A percentile compares a stretch with the other conserved stretches of the same genome.
Evolutionary conservation across 441 rosid genomes (phyloP).

Genomic region (Adansonia madagascariensis): DNA sequence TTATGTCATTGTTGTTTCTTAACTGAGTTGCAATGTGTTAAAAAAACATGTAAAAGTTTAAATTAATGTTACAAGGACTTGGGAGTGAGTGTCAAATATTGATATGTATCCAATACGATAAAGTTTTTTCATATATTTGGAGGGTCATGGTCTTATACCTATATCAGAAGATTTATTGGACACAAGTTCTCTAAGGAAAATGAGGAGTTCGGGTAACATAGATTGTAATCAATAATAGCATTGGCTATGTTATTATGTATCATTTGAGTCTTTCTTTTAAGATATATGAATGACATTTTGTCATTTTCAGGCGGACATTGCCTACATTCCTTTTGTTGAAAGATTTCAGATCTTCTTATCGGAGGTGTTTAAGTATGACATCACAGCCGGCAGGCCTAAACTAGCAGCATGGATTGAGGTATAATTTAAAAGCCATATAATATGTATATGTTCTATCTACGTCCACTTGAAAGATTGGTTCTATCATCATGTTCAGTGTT

Average conservation of each 20-base stretch:
- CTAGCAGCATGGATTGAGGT: slow-evolving; percentile 84
- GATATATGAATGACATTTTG: neutral
- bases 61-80: neutral
- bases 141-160: neutral
- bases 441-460: neutral
- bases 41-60: neutral
- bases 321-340: slow-evolving; percentile 71
- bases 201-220: neutral
- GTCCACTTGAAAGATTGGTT: neutral
- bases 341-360: slow-evolving; percentile 56
- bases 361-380: slow-evolving; percentile 55
- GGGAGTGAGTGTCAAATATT: neutral
- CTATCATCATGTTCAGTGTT: neutral
- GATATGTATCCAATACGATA: neutral
- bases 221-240: neutral
- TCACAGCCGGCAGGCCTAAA: slow-evolving; percentile 75
- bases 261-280: neutral
- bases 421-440: slow-evolving; percentile 1
- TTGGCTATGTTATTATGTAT: neutral
- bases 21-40: neutral
- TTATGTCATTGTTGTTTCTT: neutral
- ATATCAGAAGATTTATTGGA: neutral
- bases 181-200: neutral
- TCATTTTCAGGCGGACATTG: slow-evolving; percentile 68
- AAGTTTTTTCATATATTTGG: neutral